Conservation (phyloP, 2,329 filamentous ascomycete species). For the Magnaporthales sp. region DNA sequence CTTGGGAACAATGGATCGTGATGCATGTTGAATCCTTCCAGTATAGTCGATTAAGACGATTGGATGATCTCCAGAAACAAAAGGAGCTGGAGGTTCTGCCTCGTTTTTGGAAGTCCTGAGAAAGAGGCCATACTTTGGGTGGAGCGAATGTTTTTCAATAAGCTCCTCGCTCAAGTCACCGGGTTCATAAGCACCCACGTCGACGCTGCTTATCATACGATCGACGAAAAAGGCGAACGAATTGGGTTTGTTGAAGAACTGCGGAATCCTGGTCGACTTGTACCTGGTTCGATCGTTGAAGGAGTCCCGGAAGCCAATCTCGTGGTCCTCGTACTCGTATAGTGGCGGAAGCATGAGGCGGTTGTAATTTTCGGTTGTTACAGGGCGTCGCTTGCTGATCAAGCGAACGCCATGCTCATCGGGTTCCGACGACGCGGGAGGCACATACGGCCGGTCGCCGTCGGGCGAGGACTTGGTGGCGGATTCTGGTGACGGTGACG, state of each 20-base stretch:
- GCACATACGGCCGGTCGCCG: constrained; percentile 18
- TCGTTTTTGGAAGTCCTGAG: constrained; percentile 38
- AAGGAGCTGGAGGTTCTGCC: constrained; percentile 27
- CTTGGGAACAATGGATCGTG: constrained; percentile 26
- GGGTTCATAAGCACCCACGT: constrained; percentile 37
- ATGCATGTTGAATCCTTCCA: constrained; percentile 39
- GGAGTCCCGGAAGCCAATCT: constrained; percentile 53
- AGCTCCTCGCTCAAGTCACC: constrained; percentile 42
- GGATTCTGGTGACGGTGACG: constrained; percentile 11
- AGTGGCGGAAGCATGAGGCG: constrained; percentile 42
- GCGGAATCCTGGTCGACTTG: constrained; percentile 17
- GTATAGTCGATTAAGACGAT: constrained; percentile 40
- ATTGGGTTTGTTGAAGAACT: constrained; percentile 43
- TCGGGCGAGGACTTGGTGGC: constrained; percentile 15
- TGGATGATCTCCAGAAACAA: constrained; percentile 35
- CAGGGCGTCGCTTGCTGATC: constrained; percentile 28
- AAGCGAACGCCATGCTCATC: constrained; percentile 44
- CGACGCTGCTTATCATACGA: constrained; percentile 42
- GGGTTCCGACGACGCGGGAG: constrained; percentile 32
- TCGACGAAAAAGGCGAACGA: constrained; percentile 46
- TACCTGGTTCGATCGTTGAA: constrained; percentile 46
- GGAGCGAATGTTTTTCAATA: constrained; percentile 39
- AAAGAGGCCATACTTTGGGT: constrained; percentile 45
- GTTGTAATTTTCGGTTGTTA: constrained; percentile 33
- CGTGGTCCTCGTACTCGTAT: constrained; percentile 39